Base-by-base conservation (phyloP, 2,329 filamentous ascomycete genomes). In the Dothidotthia symphoricarpi region DNA sequence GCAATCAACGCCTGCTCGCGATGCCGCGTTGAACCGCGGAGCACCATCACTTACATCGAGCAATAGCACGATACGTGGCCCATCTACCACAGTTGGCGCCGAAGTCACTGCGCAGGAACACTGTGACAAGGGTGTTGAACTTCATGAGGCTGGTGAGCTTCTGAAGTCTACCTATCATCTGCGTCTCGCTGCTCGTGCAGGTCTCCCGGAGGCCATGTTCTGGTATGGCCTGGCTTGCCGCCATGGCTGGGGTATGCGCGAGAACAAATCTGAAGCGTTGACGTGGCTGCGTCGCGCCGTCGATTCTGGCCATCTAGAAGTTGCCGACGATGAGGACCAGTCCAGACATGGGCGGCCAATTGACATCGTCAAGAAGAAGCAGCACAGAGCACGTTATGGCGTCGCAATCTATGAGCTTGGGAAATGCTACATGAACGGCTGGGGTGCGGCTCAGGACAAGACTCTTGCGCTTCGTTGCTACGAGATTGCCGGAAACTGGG, bases 131-230 rank as follows among this genome's bases (percentile, higher is more conserved):
- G 93, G 88, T 7, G 93, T 98, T 40, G 83, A 88, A 45, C 84
- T 88, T 43, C 93, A 98, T 60, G 88, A 95, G 63, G 82, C 83
- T 31, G 91, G 91, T 13, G 84, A 86, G 9, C 73, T 95, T 19
- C 89, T 90, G 47, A 90, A 97, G 67, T 97, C 91, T 0, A 97
- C 93, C 0, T 98, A 97, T 61, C 93, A 98, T 63, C 77, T 98
- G 29, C 85, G 93, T 24, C 80, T 95, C 43, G 93, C 93, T 3
- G 91, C 93, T 1, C 82, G 83, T 54, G 83, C 87, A 39, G 87
- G 88, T 31, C 80, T 95, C 41, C 87, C 93, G 0, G 95, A 91
- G 0, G 93, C 85, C 15, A 98, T 98, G 93, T 79, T 98, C 10
- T 75, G 97, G 22, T 98, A 96, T 66, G 93, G 91, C 4, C 76